Conservation (phyloP, 2,329 filamentous ascomycete species). For the Mycosphaerelloides madeirae region DNA sequence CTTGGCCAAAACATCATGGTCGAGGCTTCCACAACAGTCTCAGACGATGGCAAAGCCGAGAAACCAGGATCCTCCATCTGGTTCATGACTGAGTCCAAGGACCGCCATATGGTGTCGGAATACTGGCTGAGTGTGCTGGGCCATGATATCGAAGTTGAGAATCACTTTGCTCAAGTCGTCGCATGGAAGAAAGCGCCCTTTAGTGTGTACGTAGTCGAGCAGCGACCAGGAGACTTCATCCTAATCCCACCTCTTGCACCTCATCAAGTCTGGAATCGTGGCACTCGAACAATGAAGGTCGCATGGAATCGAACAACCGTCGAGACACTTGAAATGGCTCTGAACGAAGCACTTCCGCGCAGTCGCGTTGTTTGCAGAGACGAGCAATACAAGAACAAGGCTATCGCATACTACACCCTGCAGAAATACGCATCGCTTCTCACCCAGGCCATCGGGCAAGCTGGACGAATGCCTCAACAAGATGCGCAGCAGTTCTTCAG, state of each 20-base stretch:
- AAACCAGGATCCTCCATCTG: slow-evolving; percentile 86
- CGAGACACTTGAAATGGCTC: slow-evolving; percentile 80
- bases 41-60: slow-evolving; percentile 63
- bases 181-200: slow-evolving; percentile 95
- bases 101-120: slow-evolving; percentile 82
- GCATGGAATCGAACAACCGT: slow-evolving; percentile 96
- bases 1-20: slow-evolving; percentile 99
- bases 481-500: slow-evolving; percentile 28
- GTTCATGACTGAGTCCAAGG: slow-evolving; percentile 98
- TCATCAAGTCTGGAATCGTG: slow-evolving; percentile 97
- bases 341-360: slow-evolving; percentile 82
- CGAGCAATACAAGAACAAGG: slow-evolving; percentile 98
- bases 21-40: slow-evolving; percentile 65
- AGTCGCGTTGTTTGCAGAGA: slow-evolving; percentile 90
- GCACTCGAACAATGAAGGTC: slow-evolving; percentile 92
- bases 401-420: slow-evolving; percentile 84
- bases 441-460: slow-evolving; percentile 53
- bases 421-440: slow-evolving; percentile 66
- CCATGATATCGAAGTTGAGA: slow-evolving; percentile 94
- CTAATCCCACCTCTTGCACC: slow-evolving; percentile 87
- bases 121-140: slow-evolving; percentile 91
- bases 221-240: slow-evolving; percentile 85
- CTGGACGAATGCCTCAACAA: slow-evolving; percentile 33
- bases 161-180: slow-evolving; percentile 92
- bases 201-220: slow-evolving; percentile 86